Conservation (phyloP, 2,329 filamentous ascomycete species). For the Dothistroma pini region DNA sequence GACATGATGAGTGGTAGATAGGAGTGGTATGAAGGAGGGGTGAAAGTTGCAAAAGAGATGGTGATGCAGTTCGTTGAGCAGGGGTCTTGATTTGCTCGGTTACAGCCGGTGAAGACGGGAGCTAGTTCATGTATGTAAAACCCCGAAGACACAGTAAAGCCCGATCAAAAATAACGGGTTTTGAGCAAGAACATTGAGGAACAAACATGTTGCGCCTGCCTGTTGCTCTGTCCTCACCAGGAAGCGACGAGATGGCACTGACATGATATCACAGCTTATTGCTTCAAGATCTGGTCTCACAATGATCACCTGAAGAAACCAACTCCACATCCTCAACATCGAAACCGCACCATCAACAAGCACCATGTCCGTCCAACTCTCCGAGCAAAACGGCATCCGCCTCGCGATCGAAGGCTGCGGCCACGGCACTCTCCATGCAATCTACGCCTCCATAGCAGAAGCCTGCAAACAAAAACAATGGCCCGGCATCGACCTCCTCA, state of each 20-base stretch:
- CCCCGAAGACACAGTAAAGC: no score
- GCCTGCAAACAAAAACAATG: slow-evolving; percentile 69
- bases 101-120: neutral
- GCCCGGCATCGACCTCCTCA: slow-evolving; percentile 80
- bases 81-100: neutral
- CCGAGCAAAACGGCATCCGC: slow-evolving; percentile 48
- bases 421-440: slow-evolving; percentile 86
- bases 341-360: neutral
- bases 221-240: neutral
- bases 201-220: neutral
- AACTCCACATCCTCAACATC: neutral
- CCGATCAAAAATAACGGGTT: neutral
- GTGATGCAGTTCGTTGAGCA: neutral
- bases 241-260: neutral
- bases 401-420: slow-evolving; percentile 88
- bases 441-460: slow-evolving; percentile 73
- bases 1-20: neutral
- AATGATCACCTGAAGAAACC: neutral
- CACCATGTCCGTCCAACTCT: slow-evolving; percentile 16
- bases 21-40: neutral
- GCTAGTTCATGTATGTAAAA: neutral
- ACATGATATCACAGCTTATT: neutral
- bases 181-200: neutral
- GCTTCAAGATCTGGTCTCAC: neutral
- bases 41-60: neutral